These are phyloP conservation scores for Picochlorum sp. DNA, from an alignment of 139 green algal genomes.

Conservation along the genomic window DNA sequence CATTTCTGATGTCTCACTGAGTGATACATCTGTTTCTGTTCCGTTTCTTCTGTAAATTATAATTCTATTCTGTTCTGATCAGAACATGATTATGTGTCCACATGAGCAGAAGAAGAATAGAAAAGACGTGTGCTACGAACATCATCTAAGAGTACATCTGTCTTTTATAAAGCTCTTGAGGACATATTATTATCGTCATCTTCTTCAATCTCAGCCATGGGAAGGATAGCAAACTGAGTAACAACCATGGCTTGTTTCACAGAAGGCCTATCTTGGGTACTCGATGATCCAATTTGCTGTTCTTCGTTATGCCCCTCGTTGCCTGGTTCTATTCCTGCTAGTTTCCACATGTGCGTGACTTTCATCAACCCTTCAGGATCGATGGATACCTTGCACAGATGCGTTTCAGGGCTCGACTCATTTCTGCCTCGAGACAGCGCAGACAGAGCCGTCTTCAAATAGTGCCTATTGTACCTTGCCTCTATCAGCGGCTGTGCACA, in stretches of 20 bases:
- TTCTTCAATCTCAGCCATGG: constrained; percentile 1
- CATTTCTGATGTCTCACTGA: too few relatives aligned
- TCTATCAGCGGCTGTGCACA: neutral
- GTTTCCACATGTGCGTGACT: constrained; percentile 20
- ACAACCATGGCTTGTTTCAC: constrained; percentile 1
- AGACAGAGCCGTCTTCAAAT: constrained; percentile 12
- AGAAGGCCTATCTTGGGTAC: too few relatives aligned
- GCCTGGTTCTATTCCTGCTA: too few relatives aligned
- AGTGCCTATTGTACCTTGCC: constrained; percentile 13
- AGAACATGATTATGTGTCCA: too few relatives aligned
- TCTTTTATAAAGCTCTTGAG: neutral
- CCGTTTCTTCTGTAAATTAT: too few relatives aligned
- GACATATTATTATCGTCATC: neutral
- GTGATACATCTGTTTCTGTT: too few relatives aligned
- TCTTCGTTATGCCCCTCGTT: too few relatives aligned
- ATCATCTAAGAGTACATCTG: neutral
- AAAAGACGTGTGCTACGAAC: neutral
- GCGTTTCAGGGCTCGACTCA: neutral
- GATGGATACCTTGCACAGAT: constrained; percentile 1
- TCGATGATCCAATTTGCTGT: too few relatives aligned
- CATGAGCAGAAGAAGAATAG: too few relatives aligned
- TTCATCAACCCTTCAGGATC: constrained; percentile 14
- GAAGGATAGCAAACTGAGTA: constrained; percentile 8
- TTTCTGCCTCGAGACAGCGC: neutral
- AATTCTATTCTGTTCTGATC: too few relatives aligned